A percentile compares a stretch with the other conserved stretches of the same genome.
Conservation (phyloP, 805 yeast genomes). For the Candida coquimbonensis region DNA sequence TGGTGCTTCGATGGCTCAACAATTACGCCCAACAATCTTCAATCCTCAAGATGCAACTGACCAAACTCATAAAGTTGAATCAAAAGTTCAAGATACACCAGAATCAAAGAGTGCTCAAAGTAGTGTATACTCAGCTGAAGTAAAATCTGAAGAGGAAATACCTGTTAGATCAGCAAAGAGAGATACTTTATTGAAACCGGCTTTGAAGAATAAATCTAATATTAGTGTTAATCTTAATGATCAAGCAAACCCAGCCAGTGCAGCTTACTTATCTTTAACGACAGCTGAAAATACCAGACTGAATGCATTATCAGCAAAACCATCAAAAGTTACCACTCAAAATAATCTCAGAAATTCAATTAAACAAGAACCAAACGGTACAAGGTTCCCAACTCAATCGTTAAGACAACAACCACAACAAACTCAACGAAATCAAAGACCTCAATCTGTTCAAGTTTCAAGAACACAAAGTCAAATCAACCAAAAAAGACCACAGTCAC, state of each 20-base stretch:
- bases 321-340: neutral
- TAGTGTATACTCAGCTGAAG: slow-evolving; percentile 8
- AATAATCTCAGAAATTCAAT: neutral
- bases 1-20: slow-evolving; percentile 35
- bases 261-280: slow-evolving; percentile 59
- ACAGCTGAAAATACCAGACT: slow-evolving; percentile 76
- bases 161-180: slow-evolving; percentile 31
- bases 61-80: neutral
- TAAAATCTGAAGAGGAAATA: slow-evolving; percentile 12
- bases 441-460: neutral
- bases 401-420: neutral
- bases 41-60: slow-evolving; percentile 5
- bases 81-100: neutral
- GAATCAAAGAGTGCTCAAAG: slow-evolving; percentile 5
- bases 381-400: neutral
- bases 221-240: slow-evolving; percentile 16
- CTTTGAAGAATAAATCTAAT: slow-evolving; percentile 27
- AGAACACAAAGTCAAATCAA: neutral
- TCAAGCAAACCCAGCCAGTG: slow-evolving; percentile 39
- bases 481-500: slow-evolving; percentile 1
- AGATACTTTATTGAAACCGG: slow-evolving; percentile 31
- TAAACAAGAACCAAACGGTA: neutral
- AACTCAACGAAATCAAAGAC: neutral
- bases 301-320: slow-evolving; percentile 37
- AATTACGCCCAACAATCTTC: slow-evolving; percentile 35